A percentile compares a stretch with the other conserved stretches of the same genome.
Conservation (phyloP, 2,329 filamentous ascomycete species). For the Geosmithia morbida region DNA sequence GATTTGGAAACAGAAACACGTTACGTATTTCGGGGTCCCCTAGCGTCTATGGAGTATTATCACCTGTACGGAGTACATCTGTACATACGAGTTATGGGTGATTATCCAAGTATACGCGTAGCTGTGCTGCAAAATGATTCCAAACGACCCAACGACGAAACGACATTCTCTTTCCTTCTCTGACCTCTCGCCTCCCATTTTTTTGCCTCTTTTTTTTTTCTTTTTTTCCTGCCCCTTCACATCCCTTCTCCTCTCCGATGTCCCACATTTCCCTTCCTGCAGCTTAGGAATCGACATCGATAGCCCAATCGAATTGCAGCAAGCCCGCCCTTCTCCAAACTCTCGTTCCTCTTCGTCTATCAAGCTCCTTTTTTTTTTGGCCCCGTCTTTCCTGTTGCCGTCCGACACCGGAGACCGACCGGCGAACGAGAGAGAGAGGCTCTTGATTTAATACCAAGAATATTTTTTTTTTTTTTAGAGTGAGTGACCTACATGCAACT, state of each 20-base stretch:
- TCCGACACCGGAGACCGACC: not conserved
- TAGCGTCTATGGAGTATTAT: no score
- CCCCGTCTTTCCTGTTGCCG: not conserved
- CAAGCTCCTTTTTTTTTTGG: not conserved
- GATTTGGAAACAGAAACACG: no score
- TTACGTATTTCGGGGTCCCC: no score
- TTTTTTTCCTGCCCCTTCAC: no score
- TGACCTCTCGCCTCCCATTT: not conserved
- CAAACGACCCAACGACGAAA: not conserved
- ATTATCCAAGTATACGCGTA: no score
- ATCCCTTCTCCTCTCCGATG: not conserved
- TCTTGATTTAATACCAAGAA: no score
- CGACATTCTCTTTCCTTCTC: not conserved
- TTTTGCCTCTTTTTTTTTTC: no score
- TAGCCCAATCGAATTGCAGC: slow-evolving; percentile 3
- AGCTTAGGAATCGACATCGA: slow-evolving; percentile 3
- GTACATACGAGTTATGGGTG: no score
- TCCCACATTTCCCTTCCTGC: not conserved
- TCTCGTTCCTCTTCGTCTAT: not conserved
- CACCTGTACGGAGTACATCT: no score
- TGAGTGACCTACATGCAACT: no score
- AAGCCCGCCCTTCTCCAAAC: not conserved
- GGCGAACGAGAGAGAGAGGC: not conserved
- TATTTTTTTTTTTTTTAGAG: no score
- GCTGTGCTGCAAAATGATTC: not conserved